phyloP scores from a whole-genome alignment of 208 protist genomes.

The Crithidia expoeki region DNA sequence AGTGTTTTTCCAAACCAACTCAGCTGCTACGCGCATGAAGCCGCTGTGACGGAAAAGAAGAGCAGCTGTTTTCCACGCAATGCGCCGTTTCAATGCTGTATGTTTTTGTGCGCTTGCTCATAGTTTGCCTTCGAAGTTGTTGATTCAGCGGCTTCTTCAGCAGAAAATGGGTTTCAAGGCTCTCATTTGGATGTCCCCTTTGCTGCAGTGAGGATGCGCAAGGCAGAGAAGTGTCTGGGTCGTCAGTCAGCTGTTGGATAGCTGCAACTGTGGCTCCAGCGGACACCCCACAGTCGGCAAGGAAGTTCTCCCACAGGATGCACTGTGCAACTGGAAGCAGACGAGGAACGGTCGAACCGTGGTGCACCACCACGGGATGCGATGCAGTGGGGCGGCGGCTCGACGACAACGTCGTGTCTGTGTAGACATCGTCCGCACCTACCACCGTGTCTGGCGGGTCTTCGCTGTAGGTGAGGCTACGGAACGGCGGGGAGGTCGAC shows the following conservation, averaged over 20 bases:
- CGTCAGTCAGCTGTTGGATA: conserved; percentile 1
- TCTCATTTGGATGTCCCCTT: neutral
- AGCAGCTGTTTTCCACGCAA: neutral
- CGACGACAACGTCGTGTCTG: neutral
- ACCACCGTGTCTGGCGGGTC: neutral
- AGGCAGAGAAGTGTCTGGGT: neutral
- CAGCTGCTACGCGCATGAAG: conserved; percentile 7
- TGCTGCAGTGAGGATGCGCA: neutral
- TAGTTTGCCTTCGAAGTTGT: neutral
- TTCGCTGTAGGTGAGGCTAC: conserved; percentile 25
- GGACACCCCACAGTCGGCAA: conserved; percentile 11
- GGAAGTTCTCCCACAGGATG: conserved; percentile 22
- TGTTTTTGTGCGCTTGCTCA: neutral
- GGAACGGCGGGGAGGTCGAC: conserved; percentile 2
- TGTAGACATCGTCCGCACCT: neutral
- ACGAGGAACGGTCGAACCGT: neutral
- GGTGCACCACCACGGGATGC: neutral
- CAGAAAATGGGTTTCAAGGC: neutral
- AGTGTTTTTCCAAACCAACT: neutral
- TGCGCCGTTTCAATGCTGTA: conserved; percentile 17
- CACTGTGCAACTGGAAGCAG: conserved; percentile 20
- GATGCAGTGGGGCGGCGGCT: neutral
- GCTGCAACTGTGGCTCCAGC: conserved; percentile 2
- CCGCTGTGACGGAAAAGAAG: neutral
- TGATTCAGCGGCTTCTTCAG: neutral